Conservation (phyloP, 768 basidiomycete species). For the button mushroom (Agaricus bisporus) region DNA sequence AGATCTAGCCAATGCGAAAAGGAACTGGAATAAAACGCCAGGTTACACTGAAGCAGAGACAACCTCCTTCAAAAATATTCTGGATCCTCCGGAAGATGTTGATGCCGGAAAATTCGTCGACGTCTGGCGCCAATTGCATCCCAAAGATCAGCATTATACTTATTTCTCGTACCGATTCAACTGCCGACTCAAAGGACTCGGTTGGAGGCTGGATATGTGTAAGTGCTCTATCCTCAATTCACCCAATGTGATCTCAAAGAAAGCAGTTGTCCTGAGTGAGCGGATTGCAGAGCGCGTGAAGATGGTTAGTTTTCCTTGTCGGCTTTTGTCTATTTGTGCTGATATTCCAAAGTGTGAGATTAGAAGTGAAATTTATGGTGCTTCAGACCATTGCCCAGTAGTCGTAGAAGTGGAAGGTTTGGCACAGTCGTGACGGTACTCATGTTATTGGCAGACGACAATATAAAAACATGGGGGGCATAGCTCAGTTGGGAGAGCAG, state of each 20-base stretch:
- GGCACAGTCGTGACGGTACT: neutral
- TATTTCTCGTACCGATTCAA: slow-evolving; percentile 85
- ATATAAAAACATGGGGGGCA: slow-evolving; percentile 28
- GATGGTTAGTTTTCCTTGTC: slow-evolving; percentile 29
- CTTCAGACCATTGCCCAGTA: slow-evolving; percentile 81
- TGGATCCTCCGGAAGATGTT: slow-evolving; percentile 42
- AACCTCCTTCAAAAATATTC: slow-evolving; percentile 62
- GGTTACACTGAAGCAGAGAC: slow-evolving; percentile 85
- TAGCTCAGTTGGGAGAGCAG: slow-evolving; percentile 68
- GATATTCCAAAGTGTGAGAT: slow-evolving; percentile 61
- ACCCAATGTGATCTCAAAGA: neutral
- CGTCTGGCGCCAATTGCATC: slow-evolving; percentile 72
- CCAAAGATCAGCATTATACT: slow-evolving; percentile 66
- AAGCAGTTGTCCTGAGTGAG: slow-evolving; percentile 69
- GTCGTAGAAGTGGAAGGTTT: slow-evolving; percentile 64
- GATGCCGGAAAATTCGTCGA: slow-evolving; percentile 58
- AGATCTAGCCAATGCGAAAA: slow-evolving; percentile 66
- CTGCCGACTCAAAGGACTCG: slow-evolving; percentile 72
- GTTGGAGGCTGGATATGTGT: slow-evolving; percentile 90
- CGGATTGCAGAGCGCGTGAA: slow-evolving; percentile 57
- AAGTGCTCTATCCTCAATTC: slow-evolving; percentile 16
- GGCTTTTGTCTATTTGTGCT: neutral
- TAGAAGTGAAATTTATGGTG: slow-evolving; percentile 78
- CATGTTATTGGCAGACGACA: neutral
- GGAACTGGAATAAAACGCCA: slow-evolving; percentile 85